Evolutionary conservation across 1,139 yeast species (phyloP), one percentile per base, ranked within the genome.

Genomic region (Yamadazyma sp.): DNA sequence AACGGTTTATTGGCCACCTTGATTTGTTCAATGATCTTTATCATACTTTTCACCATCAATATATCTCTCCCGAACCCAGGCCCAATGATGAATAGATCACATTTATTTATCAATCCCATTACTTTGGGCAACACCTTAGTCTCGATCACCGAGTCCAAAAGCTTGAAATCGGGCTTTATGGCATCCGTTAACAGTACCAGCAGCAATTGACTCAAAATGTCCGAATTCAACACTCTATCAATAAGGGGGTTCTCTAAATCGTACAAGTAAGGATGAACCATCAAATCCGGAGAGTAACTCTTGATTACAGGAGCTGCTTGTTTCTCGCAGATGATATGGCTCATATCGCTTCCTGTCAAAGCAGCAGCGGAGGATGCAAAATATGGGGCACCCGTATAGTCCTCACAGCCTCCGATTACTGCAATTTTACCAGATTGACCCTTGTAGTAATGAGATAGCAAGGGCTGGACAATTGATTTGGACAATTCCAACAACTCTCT

Each of bases 321-420:
- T 40, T 68, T 63, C 51, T 88, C 96, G 63, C 98, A 91, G 8
- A 92, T 73, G 5, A 92, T 75, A 62, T 92, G 98, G 25, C 92
- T 79, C 67, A 92, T 70, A 56, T 92, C 98, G 32, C 92, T 86
- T 0, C 98, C 98, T 36, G 85, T 75, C 24, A 85, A 64, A 2
- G 95, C 87, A 1, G 95, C 79, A 1, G 96, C 87, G 56, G 86
- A 83, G 10, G 94, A 84, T 20, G 95, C 77, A 59, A 92, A 92
- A 64, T 73, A 92, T 2, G 98, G 98, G 0, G 98, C 98, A 0
- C 98, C 98, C 0, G 98, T 91, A 58, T 87, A 88, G 55, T 91
- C 97, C 57, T 87, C 94, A 58, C 94, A 83, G 1, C 98, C 98
- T 11, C 98, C 98, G 43, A 92, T 77, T 0, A 92, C 88, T 6